Evolutionary conservation across 2,329 filamentous ascomycete genomes (phyloP).

Genomic region (Colletotrichum sp.): DNA sequence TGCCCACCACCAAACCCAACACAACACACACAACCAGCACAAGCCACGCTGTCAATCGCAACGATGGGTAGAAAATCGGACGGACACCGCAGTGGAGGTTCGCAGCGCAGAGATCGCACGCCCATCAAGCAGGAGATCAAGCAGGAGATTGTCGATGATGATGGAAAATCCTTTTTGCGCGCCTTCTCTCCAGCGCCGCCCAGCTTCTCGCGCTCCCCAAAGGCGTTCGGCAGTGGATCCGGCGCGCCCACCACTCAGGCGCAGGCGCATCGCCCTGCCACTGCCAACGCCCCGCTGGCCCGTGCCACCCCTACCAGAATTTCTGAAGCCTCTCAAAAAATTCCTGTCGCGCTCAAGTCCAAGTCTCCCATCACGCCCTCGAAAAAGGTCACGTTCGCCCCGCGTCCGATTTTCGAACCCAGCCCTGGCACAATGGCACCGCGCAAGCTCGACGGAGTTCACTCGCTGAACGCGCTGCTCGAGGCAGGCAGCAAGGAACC

Average conservation of each 20-base stretch:
- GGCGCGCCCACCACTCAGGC: background rate
- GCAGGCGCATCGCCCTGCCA: background rate
- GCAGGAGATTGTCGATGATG: background rate
- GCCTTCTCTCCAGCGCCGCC: background rate
- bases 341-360: conserved; percentile 7
- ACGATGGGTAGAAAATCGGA: background rate
- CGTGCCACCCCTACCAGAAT: conserved; percentile 14
- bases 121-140: background rate
- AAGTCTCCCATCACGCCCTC: conserved; percentile 1
- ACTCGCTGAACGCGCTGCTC: conserved; percentile 14
- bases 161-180: conserved; percentile 14
- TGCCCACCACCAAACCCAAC: background rate
- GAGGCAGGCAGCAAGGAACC: conserved; percentile 3
- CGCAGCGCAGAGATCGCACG: background rate
- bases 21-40: background rate
- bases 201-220: background rate
- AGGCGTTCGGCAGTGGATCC: background rate
- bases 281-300: background rate
- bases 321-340: conserved; percentile 11
- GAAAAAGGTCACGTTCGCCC: background rate
- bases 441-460: conserved; percentile 20
- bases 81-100: background rate
- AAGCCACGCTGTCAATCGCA: background rate
- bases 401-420: background rate
- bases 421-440: conserved; percentile 14